Evolutionary conservation across 352 stramenopile genomes (phyloP).

Genomic region (Phytopythium boreale): DNA sequence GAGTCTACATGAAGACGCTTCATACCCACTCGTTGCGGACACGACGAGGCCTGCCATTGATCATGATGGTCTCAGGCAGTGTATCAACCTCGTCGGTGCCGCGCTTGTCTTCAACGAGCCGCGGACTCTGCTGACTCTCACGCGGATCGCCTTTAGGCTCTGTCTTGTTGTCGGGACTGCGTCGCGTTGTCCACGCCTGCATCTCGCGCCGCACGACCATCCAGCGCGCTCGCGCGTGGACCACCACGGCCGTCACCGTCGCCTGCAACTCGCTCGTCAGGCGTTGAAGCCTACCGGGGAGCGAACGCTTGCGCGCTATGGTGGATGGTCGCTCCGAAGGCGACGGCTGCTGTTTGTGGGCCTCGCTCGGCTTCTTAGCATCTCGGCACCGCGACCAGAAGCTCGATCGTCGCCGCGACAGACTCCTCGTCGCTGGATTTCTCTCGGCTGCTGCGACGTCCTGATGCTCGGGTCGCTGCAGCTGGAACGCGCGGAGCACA

Average conservation of each 20-base stretch:
- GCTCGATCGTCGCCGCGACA: not conserved
- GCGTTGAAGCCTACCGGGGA: not conserved
- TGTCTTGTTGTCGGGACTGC: not conserved
- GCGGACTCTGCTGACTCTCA: not conserved
- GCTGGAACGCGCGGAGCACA: not conserved
- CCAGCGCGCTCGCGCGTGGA: not conserved
- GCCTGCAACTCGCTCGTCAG: not conserved
- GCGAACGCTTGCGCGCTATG: not conserved
- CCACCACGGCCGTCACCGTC: not conserved
- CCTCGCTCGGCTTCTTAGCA: not conserved
- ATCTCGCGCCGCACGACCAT: not conserved
- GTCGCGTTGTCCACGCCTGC: not conserved
- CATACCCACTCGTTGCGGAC: conserved; percentile 3
- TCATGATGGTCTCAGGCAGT: not conserved
- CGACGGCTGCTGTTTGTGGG: not conserved
- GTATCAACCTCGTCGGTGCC: not conserved
- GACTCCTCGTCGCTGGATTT: not conserved
- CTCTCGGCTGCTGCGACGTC: not conserved
- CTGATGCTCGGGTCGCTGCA: not conserved
- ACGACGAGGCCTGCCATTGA: not conserved
- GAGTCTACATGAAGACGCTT: too few species aligned
- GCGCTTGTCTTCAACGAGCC: not conserved
- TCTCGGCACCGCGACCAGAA: not conserved
- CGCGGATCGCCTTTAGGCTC: not conserved
- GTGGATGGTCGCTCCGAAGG: not conserved